A percentile compares a stretch with the other conserved stretches of the same genome.
phyloP scores from a whole-genome alignment of 2,329 filamentous ascomycete genomes.

The Annulohypoxylon truncatum region DNA sequence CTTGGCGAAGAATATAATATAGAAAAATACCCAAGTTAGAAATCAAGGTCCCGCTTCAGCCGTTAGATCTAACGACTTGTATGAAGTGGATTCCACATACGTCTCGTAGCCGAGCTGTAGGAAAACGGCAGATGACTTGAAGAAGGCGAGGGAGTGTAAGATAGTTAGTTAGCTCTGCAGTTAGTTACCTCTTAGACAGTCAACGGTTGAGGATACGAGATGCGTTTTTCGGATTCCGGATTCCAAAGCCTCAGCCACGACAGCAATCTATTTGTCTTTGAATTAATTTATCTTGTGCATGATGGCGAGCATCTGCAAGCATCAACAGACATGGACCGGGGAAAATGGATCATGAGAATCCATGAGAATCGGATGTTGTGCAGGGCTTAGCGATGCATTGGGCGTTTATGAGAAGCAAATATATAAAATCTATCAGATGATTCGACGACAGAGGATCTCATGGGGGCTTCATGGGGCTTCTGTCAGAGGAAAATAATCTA shows the following conservation, averaged over 20 bases:
- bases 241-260: constrained; percentile 16
- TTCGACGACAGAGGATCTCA: constrained; percentile 15
- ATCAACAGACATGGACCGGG: constrained; percentile 22
- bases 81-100: constrained; percentile 17
- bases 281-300: constrained; percentile 36
- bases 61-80: constrained; percentile 17
- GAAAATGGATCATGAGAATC: constrained; percentile 25
- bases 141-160: not conserved
- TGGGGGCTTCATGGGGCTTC: not conserved
- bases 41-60: constrained; percentile 30
- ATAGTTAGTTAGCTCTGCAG: not conserved
- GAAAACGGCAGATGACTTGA: constrained; percentile 14
- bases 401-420: constrained; percentile 28
- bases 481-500: constrained; percentile 27
- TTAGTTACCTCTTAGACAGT: not conserved
- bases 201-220: constrained; percentile 37
- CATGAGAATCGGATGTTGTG: constrained; percentile 34
- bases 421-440: constrained; percentile 19
- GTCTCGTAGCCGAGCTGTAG: constrained; percentile 14
- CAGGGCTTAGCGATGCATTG: constrained; percentile 38
- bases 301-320: not conserved
- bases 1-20: constrained; percentile 26
- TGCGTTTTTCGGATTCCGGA: constrained; percentile 7
- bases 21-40: constrained; percentile 29
- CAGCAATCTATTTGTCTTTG: constrained; percentile 21